Evolutionary conservation across 495 filamentous ascomycete species (phyloP).

Genomic region (Neurospora cerealis): DNA sequence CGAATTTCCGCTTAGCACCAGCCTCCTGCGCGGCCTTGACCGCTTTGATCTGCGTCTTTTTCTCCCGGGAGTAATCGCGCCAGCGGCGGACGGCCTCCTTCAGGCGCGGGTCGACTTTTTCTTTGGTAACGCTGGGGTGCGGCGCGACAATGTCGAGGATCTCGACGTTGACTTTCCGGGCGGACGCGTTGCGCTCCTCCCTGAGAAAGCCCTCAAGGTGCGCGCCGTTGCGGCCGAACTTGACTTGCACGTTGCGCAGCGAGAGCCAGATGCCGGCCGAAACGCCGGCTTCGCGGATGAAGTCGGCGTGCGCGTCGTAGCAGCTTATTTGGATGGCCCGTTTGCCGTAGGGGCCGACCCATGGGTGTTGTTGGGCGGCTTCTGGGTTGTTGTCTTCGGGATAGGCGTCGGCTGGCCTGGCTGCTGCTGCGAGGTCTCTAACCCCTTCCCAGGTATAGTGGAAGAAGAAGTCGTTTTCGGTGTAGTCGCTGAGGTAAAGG

Average conservation of each 20-base stretch:
- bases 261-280: constrained; percentile 48
- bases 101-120: constrained; percentile 42
- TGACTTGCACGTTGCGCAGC: constrained; percentile 66
- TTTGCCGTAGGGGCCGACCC: constrained; percentile 72
- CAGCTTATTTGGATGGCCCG: constrained; percentile 62
- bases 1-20: constrained; percentile 17
- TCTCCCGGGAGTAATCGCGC: constrained; percentile 48
- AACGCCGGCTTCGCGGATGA: constrained; percentile 41
- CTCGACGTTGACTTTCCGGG: constrained; percentile 44
- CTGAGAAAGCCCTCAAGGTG: constrained; percentile 66
- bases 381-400: constrained; percentile 22
- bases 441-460: constrained; percentile 41
- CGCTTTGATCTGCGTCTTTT: constrained; percentile 37
- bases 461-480: constrained; percentile 51
- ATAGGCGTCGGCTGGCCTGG: constrained; percentile 12
- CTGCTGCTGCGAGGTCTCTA: constrained; percentile 24
- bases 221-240: constrained; percentile 36
- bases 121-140: not conserved
- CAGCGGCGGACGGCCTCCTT: constrained; percentile 54
- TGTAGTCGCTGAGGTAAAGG: constrained; percentile 84
- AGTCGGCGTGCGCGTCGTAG: constrained; percentile 57
- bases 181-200: constrained; percentile 40
- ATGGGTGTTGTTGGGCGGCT: constrained; percentile 20
- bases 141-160: constrained; percentile 14
- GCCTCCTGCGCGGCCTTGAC: constrained; percentile 13